Evolutionary conservation across 202 grass and related monocot species (phyloP).

Genomic region (Digitaria exilis): DNA sequence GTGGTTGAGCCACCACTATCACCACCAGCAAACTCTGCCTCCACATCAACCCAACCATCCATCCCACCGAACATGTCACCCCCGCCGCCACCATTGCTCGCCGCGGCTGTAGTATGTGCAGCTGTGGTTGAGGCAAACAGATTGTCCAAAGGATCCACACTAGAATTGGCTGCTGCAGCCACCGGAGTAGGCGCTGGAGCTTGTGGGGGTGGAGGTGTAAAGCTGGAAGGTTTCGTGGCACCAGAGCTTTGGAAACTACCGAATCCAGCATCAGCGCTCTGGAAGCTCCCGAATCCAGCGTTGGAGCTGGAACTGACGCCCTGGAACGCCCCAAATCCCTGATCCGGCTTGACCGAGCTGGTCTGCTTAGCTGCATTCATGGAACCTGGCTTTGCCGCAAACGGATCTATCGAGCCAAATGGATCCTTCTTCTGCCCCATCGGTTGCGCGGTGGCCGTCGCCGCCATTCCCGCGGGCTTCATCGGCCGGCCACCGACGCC

Average conservation of each 20-base stretch:
- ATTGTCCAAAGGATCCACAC: slow-evolving; percentile 65
- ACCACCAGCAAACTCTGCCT: slow-evolving; percentile 63
- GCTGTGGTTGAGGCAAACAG: slow-evolving; percentile 74
- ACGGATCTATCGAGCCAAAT: slow-evolving; percentile 79
- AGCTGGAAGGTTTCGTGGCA: slow-evolving; percentile 43
- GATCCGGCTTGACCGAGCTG: slow-evolving; percentile 44
- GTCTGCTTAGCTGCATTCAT: slow-evolving; percentile 43
- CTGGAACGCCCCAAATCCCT: slow-evolving; percentile 53
- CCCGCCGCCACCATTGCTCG: slow-evolving; percentile 38
- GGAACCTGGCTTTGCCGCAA: slow-evolving; percentile 53
- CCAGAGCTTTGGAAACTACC: slow-evolving; percentile 44
- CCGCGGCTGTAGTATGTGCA: slow-evolving; percentile 35
- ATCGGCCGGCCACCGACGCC: slow-evolving; percentile 55
- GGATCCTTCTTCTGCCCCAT: slow-evolving; percentile 75
- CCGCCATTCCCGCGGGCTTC: slow-evolving; percentile 53
- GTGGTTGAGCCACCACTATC: slow-evolving; percentile 67
- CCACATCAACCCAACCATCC: slow-evolving; percentile 86
- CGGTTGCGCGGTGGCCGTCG: slow-evolving; percentile 38
- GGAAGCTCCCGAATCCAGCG: slow-evolving; percentile 45
- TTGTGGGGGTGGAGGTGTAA: slow-evolving; percentile 46
- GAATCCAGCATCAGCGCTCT: slow-evolving; percentile 37
- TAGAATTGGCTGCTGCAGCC: slow-evolving; percentile 39
- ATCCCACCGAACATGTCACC: slow-evolving; percentile 74
- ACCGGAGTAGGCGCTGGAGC: slow-evolving; percentile 46
- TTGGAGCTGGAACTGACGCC: slow-evolving; percentile 16